Evolutionary conservation across 2,329 filamentous ascomycete genomes (phyloP), one percentile per base, ranked within the genome.

Genomic region (Cytospora piceae): DNA sequence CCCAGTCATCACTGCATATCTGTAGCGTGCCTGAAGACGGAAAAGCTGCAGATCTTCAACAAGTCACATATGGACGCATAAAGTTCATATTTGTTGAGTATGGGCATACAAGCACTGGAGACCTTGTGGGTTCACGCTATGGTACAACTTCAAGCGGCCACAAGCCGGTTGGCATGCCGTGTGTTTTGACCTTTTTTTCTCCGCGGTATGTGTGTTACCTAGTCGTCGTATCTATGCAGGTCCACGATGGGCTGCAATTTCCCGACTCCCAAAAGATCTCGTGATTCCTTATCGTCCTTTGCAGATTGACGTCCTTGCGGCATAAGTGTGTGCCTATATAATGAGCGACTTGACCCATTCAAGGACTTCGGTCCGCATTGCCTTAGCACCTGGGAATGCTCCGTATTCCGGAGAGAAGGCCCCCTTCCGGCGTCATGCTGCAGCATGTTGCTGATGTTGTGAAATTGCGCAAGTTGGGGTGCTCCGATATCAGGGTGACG

Each of bases 161-260:
- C 46, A 3, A 24, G 46, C 46, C 11, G n/a, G 7, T 8, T 24
- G 17, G 20, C n/a, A 24, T 49, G n/a, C 9, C 9, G 46, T 24
- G 22, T 24, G 22, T 49, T 49, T 49, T 24, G n/a, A 49, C 46
- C 22, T 14, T 5, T 24, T 5, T 24, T 49, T 4, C 5, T 24
- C n/a, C 46, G n/a, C n/a, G 11, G n/a, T 22, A 49, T 22, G 46
- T 24, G n/a, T 22, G 46, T 49, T 49, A 22, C 22, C n/a, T 24
- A 6, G 46, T 24, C 20, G 15, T 60, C 61, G 9, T 49, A 37
- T 29, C 37, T 8, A 31, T 22, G 29, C 55, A 42, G 34, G 46
- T 39, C 27, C 53, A 63, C 60, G 29, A n/a, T 34, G 57, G 29
- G 29, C 42, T 57, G 39, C 39, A 63, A 63, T 63, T 49, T 63